Conservation (phyloP, 768 basidiomycete species). For the Dioszegia crocea region DNA sequence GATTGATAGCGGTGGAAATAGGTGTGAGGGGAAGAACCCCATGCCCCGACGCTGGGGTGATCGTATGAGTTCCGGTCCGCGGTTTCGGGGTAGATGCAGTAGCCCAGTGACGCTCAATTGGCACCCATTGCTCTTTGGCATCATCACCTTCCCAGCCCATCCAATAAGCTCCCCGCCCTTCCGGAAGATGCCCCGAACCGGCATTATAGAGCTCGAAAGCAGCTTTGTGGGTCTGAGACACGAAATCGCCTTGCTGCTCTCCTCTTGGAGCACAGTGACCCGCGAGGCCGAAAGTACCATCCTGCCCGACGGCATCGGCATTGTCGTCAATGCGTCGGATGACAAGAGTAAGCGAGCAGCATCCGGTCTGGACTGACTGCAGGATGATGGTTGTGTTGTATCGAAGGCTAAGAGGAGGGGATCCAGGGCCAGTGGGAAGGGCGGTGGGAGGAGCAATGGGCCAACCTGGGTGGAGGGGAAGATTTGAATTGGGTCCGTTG, state of each 20-base stretch:
- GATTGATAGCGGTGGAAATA: conserved; percentile 10
- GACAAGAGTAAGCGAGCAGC: conserved; percentile 86
- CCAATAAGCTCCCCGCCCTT: conserved; percentile 31
- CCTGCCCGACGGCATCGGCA: conserved; percentile 83
- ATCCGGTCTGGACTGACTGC: conserved; percentile 89
- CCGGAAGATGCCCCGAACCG: conserved; percentile 19
- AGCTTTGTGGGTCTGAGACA: conserved; percentile 92
- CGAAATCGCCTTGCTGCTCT: conserved; percentile 87
- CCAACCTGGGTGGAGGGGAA: conserved; percentile 80
- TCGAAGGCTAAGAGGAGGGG: conserved; percentile 70
- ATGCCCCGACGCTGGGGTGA: too few relatives aligned
- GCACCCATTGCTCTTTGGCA: conserved; percentile 27
- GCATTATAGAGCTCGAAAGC: conserved; percentile 41
- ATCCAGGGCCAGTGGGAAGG: conserved; percentile 66
- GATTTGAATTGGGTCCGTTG: conserved; percentile 67
- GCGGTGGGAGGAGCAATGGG: conserved; percentile 87
- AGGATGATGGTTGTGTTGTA: conserved; percentile 96
- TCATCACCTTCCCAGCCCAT: conserved; percentile 34
- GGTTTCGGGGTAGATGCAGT: too few relatives aligned
- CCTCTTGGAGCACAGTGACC: conserved; percentile 55
- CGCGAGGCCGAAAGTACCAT: conserved; percentile 66
- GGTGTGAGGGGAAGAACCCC: conserved; percentile 46
- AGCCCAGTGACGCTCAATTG: too few relatives aligned
- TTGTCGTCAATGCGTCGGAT: conserved; percentile 90
- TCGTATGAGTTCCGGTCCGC: too few relatives aligned